Conservation (phyloP, 768 basidiomycete genomes). For the Clitopilus hobsonii region DNA sequence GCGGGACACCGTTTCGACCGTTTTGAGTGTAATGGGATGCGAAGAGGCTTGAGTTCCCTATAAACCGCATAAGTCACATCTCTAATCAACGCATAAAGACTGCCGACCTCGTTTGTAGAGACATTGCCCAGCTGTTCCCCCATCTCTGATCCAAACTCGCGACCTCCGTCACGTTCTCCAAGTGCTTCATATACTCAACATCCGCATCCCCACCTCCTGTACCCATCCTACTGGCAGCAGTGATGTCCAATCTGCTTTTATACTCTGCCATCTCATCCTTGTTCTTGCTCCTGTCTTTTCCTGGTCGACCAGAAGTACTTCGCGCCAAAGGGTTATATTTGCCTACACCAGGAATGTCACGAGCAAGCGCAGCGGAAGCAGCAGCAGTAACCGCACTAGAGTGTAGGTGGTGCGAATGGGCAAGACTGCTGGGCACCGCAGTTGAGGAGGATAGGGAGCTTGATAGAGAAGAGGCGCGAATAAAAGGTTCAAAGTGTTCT, state of each 20-base stretch:
- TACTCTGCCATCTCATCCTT: conserved; percentile 80
- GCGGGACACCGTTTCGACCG: conserved; percentile 92
- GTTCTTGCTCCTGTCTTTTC: conserved; percentile 61
- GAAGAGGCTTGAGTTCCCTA: conserved; percentile 82
- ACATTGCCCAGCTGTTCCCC: conserved; percentile 72
- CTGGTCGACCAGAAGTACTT: conserved; percentile 37
- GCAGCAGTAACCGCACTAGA: conserved; percentile 83
- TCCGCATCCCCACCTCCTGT: conserved; percentile 64
- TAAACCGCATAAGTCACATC: not conserved
- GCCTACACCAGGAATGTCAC: conserved; percentile 79
- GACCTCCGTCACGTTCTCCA: conserved; percentile 60
- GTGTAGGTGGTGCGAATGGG: conserved; percentile 70
- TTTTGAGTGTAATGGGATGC: conserved; percentile 91
- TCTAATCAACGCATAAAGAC: not conserved
- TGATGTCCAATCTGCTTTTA: conserved; percentile 64
- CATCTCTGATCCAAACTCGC: conserved; percentile 76
- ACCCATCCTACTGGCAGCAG: conserved; percentile 46
- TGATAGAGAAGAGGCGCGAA: conserved; percentile 77
- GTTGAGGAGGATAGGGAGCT: conserved; percentile 51
- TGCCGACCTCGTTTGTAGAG: conserved; percentile 61
- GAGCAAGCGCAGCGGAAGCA: conserved; percentile 82
- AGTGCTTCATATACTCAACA: conserved; percentile 61
- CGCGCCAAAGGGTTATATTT: conserved; percentile 67
- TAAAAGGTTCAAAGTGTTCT: conserved; percentile 94
- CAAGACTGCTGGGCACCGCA: conserved; percentile 41